Evolutionary conservation across 2,329 filamentous ascomycete genomes (phyloP), one percentile per base, ranked within the genome.

Genomic region (Chaetothyriales sp.): DNA sequence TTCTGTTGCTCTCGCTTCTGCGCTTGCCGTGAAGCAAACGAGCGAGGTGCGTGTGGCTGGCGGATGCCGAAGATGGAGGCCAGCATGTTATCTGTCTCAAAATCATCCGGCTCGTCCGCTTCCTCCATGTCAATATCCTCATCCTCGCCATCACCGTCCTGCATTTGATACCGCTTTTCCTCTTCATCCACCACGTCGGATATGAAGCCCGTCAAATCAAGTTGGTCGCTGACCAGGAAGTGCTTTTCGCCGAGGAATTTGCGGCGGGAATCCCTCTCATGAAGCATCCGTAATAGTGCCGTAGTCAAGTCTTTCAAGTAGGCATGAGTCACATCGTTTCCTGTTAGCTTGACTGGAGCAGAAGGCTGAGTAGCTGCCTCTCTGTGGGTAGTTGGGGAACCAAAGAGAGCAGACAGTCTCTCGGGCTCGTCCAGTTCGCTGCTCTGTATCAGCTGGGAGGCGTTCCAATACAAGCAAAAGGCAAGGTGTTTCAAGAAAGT

Each of bases 181-280:
- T 95, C 88, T 66, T 98, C 92, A 45, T 80, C 74, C 2, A 95
- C 88, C 1, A 96, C 89, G 1, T 86, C 83, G 7, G 79, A 75
- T 45, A 95, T 84, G 61, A 96, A 96, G 0, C 83, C 80, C 55
- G 84, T 81, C 82, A 95, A 92, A 61, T 95, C 84, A 51, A 96
- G 86, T 18, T 74, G 73, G 54, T 80, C 83, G 0, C 84, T 92
- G 89, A 96, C 96, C 36, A 96, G 73, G 92, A 92, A 98, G 64
- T 95, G 89, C 47, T 80, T 78, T n/a, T 75, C 69, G 1, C 87
- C 84, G 19, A 96, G 69, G 63, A 96, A 96, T 26, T 78, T 81
- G 19, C 89, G 80, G 53, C 92, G 77, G 6, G 92, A 98, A 65
- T 96, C 90, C 64, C 90, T 76, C 66, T 95, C 89, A 63, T 96